These are phyloP conservation scores for Lichtheimia corymbifera DNA, from an alignment of 371 early-diverging fungal species.

Conservation along the genomic window DNA sequence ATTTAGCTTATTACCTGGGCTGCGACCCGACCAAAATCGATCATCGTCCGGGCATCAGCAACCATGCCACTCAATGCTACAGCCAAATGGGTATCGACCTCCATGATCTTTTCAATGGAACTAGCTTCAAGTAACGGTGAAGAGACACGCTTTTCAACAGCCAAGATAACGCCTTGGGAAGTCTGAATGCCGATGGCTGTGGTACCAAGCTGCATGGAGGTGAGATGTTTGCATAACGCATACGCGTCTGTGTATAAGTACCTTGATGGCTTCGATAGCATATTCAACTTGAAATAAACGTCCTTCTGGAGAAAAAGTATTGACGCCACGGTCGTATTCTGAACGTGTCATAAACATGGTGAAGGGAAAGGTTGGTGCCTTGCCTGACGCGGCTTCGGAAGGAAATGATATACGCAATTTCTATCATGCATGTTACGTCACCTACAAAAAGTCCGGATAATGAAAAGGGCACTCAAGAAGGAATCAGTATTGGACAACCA, in stretches of 20 bases:
- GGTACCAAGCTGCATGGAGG: constrained; percentile 79
- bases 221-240: not conserved
- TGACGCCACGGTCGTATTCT: constrained; percentile 98
- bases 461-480: too few species aligned
- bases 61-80: constrained; percentile 98
- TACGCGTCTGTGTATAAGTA: constrained; percentile 23
- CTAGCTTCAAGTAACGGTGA: constrained; percentile 89
- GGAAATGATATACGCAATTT: too few species aligned
- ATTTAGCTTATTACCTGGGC: constrained; percentile 71
- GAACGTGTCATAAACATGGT: constrained; percentile 78
- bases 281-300: constrained; percentile 99
- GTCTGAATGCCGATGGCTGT: constrained; percentile 98
- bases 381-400: too few species aligned
- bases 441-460: too few species aligned
- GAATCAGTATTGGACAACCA: too few species aligned
- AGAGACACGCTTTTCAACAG: constrained; percentile 96
- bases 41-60: constrained; percentile 95
- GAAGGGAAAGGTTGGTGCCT: not conserved
- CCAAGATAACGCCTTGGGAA: constrained; percentile 89
- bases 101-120: constrained; percentile 96
- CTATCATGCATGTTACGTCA: too few species aligned
- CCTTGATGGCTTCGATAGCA: constrained; percentile 99
- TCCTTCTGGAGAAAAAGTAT: constrained; percentile 99
- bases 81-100: constrained; percentile 93
- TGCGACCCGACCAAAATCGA: constrained; percentile 96